These are phyloP conservation scores for Pythium grandisporangium DNA, from an alignment of 352 stramenopile species.

Conservation along the genomic window DNA sequence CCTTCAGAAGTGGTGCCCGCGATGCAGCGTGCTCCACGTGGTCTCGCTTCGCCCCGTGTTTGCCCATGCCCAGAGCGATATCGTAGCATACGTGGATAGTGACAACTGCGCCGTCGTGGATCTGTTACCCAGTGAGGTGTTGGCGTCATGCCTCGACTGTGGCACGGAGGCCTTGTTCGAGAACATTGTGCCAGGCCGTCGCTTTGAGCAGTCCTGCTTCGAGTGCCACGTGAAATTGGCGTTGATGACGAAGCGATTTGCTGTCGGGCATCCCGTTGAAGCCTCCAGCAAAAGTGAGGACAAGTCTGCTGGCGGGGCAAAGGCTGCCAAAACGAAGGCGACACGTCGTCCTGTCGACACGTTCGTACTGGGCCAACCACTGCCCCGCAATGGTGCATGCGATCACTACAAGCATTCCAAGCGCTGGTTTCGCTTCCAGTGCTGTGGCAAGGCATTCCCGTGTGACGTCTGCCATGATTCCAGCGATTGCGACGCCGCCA, in stretches of 20 bases:
- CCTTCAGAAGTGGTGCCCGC: conserved; percentile 73
- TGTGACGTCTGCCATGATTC: conserved; percentile 78
- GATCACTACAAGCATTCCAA: conserved; percentile 76
- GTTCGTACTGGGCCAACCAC: conserved; percentile 53
- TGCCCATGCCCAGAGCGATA: conserved; percentile 48
- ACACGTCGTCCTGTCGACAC: conserved; percentile 28
- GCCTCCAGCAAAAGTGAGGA: conserved; percentile 1
- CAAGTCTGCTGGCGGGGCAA: neutral
- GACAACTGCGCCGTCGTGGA: conserved; percentile 68
- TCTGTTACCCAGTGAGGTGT: conserved; percentile 54
- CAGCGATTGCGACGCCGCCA: conserved; percentile 59
- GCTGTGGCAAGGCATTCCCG: conserved; percentile 70
- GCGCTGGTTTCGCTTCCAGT: conserved; percentile 83
- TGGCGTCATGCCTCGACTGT: conserved; percentile 66
- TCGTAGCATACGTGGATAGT: conserved; percentile 61
- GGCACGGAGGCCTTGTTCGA: conserved; percentile 54
- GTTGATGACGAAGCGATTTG: conserved; percentile 49
- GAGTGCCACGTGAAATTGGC: conserved; percentile 73
- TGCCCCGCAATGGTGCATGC: conserved; percentile 62
- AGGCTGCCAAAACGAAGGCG: conserved; percentile 26
- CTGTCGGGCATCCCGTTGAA: conserved; percentile 9
- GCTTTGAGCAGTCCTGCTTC: conserved; percentile 60
- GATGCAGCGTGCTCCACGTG: conserved; percentile 66
- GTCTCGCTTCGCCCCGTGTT: conserved; percentile 60
- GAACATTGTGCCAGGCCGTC: conserved; percentile 32